Percentiles rank a stretch among this genome's conserved stretches.
Evolutionary conservation across 2,329 filamentous ascomycete genomes (phyloP).

Genomic region (Stagonosporopsis tanaceti): DNA sequence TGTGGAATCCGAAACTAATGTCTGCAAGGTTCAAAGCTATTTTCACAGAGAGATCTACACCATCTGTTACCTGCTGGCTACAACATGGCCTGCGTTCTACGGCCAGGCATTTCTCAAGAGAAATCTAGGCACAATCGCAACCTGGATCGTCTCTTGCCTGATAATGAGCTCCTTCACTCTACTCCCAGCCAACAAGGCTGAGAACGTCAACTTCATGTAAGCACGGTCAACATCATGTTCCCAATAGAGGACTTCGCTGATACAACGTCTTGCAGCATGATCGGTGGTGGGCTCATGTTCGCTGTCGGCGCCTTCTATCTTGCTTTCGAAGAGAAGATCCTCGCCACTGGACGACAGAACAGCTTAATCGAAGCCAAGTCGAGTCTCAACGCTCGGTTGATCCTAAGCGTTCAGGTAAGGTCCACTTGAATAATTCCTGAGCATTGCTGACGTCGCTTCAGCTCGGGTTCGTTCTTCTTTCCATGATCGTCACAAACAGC

Average conservation of each 20-base stretch:
- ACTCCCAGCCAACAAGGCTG: constrained; percentile 84
- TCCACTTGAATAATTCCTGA: no score
- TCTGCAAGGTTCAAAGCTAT: constrained; percentile 80
- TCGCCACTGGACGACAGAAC: constrained; percentile 51
- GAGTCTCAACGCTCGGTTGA: constrained; percentile 62
- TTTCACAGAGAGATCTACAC: constrained; percentile 90
- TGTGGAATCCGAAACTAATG: not conserved
- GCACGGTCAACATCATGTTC: constrained; percentile 26
- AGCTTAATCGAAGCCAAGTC: constrained; percentile 38
- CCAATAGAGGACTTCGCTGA: constrained; percentile 12
- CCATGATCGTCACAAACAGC: constrained; percentile 86
- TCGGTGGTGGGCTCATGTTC: constrained; percentile 82
- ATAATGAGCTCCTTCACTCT: constrained; percentile 92
- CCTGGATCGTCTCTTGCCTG: constrained; percentile 79
- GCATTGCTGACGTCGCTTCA: constrained; percentile 39
- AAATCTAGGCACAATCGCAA: constrained; percentile 69
- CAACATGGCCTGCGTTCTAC: constrained; percentile 79
- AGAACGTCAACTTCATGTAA: constrained; percentile 78
- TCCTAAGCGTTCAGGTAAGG: constrained; percentile 73
- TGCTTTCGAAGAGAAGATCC: constrained; percentile 73
- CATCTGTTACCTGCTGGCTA: constrained; percentile 75
- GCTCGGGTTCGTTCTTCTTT: constrained; percentile 79
- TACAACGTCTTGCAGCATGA: constrained; percentile 61
- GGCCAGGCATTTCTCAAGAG: constrained; percentile 74
- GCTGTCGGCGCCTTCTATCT: constrained; percentile 79